Evolutionary conservation across 2,329 filamentous ascomycete genomes (phyloP).

Genomic region (Fusarium cyanostomum): DNA sequence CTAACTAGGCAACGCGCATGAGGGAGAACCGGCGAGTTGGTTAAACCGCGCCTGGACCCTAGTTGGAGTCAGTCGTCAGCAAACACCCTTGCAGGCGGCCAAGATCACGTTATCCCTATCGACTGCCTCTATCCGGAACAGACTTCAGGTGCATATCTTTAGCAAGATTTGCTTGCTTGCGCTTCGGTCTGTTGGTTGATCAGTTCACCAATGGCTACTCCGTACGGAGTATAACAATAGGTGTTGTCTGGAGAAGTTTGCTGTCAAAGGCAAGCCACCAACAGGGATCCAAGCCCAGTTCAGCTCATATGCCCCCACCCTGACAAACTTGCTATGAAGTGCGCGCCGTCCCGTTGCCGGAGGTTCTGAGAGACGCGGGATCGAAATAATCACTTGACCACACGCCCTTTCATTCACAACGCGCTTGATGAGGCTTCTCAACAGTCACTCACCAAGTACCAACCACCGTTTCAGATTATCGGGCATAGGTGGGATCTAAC

Average conservation of each 20-base stretch:
- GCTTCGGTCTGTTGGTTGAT: constrained; percentile 14
- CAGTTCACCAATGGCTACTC: neutral
- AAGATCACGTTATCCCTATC: constrained; percentile 39
- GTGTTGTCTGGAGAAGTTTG: constrained; percentile 23
- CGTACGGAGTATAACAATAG: constrained; percentile 3
- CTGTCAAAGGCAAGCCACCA: constrained; percentile 20
- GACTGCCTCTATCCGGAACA: constrained; percentile 16
- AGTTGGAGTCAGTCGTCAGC: constrained; percentile 8
- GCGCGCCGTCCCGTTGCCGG: constrained; percentile 26
- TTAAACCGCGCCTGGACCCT: constrained; percentile 2
- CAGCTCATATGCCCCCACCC: constrained; percentile 17
- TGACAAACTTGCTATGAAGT: constrained; percentile 2
- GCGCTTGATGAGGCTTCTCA: neutral
- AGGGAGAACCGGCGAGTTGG: constrained; percentile 16
- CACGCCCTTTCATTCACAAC: neutral
- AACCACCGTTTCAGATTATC: constrained; percentile 5
- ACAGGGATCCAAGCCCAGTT: constrained; percentile 30
- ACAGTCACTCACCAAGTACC: neutral
- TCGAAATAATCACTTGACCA: neutral
- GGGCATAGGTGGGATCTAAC: too few relatives aligned
- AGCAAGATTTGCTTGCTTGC: constrained; percentile 18
- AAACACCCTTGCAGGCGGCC: constrained; percentile 33
- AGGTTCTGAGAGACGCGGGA: neutral
- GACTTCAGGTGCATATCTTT: constrained; percentile 1
- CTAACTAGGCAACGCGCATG: constrained; percentile 8